Evolutionary conservation across 306 rosid genomes (phyloP).

Genomic region (Dryas drummondii): DNA sequence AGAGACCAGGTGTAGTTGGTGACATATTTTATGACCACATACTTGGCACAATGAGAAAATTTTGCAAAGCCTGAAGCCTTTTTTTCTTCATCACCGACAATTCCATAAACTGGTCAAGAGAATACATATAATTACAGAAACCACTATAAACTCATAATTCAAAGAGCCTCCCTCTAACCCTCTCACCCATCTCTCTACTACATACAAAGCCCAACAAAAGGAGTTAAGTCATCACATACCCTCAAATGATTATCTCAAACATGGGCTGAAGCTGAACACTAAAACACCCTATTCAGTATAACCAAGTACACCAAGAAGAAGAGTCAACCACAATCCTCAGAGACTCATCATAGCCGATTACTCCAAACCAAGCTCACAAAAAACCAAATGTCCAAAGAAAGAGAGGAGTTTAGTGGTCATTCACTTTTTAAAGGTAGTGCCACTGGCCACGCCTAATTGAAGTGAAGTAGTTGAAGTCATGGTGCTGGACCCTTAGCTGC

Average conservation of each 20-base stretch:
- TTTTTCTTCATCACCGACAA: slow-evolving; percentile 15
- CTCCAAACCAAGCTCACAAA: slow-evolving; percentile 6
- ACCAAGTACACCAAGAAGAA: not conserved
- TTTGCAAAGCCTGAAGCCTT: not conserved
- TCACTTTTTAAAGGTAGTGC: slow-evolving; percentile 14
- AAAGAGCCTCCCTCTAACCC: slow-evolving; percentile 9
- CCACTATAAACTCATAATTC: slow-evolving; percentile 18
- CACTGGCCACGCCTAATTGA: slow-evolving; percentile 47
- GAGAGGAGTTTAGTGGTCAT: slow-evolving; percentile 20
- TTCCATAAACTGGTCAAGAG: slow-evolving; percentile 19
- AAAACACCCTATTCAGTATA: slow-evolving; percentile 14
- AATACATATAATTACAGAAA: slow-evolving; percentile 18
- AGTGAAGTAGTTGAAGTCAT: slow-evolving; percentile 84
- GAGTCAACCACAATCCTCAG: slow-evolving; percentile 2
- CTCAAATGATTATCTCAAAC: not conserved
- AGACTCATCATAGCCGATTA: not conserved
- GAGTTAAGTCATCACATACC: slow-evolving; percentile 12
- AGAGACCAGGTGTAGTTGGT: not conserved
- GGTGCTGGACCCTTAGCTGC: slow-evolving; percentile 88
- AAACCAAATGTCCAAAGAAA: slow-evolving; percentile 4
- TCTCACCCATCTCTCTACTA: slow-evolving; percentile 17
- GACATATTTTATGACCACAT: not conserved
- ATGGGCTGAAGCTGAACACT: not conserved
- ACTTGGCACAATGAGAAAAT: not conserved
- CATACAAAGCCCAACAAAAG: slow-evolving; percentile 21